A percentile compares a stretch with the other conserved stretches of the same genome.
Evolutionary conservation across 352 stramenopile species (phyloP).

Genomic region (Phytophthora tentaculata): DNA sequence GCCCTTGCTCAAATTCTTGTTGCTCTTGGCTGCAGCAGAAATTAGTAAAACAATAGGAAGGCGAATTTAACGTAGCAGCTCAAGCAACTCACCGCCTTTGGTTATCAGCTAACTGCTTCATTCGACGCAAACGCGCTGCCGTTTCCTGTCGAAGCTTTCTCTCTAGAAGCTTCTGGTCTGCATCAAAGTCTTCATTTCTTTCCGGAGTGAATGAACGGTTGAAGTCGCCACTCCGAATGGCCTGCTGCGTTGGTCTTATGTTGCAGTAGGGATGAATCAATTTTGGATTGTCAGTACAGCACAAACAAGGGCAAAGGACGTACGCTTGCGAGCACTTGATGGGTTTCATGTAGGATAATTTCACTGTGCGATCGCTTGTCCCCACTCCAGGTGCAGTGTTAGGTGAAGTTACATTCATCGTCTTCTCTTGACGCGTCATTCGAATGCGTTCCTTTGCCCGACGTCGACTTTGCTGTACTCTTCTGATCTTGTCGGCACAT

Average conservation of each 20-base stretch:
- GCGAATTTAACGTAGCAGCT: background rate
- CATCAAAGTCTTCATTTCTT: conserved; percentile 32
- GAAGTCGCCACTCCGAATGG: no score
- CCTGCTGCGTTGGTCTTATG: no score
- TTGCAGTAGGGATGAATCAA: no score
- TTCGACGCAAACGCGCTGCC: conserved; percentile 46
- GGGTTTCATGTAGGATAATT: conserved; percentile 16
- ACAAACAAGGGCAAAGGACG: no score
- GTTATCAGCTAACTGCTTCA: conserved; percentile 46
- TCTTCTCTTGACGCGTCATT: conserved; percentile 30
- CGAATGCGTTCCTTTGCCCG: conserved; percentile 58
- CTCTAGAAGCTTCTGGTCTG: conserved; percentile 39
- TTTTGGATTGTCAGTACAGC: no score
- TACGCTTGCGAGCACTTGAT: conserved; percentile 11
- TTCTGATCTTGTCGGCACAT: conserved; percentile 37
- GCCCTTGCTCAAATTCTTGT: conserved; percentile 56
- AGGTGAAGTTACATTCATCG: background rate
- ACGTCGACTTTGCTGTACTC: conserved; percentile 46
- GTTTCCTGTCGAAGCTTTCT: conserved; percentile 63
- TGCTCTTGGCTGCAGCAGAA: conserved; percentile 52
- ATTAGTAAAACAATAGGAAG: background rate
- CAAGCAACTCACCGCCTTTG: conserved; percentile 43
- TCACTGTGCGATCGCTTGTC: conserved; percentile 1
- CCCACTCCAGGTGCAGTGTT: background rate
- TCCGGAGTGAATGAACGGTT: no score